Evolutionary conservation across 1,284 basidiomycete species (phyloP).

Genomic region (Ceratobasidium sp.): DNA sequence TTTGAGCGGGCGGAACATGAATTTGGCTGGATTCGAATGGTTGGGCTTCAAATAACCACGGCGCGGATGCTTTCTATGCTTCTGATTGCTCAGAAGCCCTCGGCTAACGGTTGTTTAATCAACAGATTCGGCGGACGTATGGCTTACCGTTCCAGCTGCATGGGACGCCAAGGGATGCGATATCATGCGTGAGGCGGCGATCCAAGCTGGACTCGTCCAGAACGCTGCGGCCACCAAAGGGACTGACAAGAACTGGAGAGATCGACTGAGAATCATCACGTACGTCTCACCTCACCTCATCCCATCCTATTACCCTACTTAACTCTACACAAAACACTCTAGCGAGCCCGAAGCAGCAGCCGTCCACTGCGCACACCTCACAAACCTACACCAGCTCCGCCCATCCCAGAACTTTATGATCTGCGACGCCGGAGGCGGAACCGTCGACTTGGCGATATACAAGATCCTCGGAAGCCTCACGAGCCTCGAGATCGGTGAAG

Average conservation of each 20-base stretch:
- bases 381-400: constrained; percentile 79
- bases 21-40: no score
- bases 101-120: background rate
- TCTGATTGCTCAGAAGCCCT: no score
- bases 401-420: constrained; percentile 83
- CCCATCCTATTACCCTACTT: no score
- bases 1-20: no score
- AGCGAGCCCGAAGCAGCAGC: constrained; percentile 88
- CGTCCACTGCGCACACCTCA: constrained; percentile 83
- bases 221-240: constrained; percentile 65
- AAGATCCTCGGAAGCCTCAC: constrained; percentile 82
- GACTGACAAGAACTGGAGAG: constrained; percentile 79
- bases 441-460: constrained; percentile 81
- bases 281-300: constrained; percentile 54
- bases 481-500: constrained; percentile 87
- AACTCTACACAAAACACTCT: background rate
- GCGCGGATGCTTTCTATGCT: no score
- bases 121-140: constrained; percentile 80
- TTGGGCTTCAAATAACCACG: no score
- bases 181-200: constrained; percentile 84
- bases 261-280: constrained; percentile 84
- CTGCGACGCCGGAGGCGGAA: constrained; percentile 86
- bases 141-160: constrained; percentile 85
- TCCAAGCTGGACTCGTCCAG: constrained; percentile 80
- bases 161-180: constrained; percentile 87